phyloP scores from a whole-genome alignment of 768 basidiomycete genomes.

The Trametes elegans region DNA sequence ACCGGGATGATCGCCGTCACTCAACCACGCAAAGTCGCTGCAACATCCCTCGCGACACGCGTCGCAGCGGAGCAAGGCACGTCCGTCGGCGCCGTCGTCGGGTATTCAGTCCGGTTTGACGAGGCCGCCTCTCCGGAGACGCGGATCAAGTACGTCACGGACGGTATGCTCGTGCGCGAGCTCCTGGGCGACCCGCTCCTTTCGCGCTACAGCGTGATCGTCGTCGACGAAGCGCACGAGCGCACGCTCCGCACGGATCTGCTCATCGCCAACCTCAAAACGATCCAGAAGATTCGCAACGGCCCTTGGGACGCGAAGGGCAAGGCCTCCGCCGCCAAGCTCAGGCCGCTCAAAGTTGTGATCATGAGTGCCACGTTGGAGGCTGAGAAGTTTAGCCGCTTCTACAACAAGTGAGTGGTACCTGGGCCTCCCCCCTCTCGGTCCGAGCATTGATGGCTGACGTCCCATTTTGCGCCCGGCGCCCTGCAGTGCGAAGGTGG shows the following conservation, averaged over 20 bases:
- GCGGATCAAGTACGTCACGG: slow-evolving; percentile 93
- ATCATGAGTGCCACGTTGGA: slow-evolving; percentile 99
- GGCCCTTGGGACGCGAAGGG: slow-evolving; percentile 32
- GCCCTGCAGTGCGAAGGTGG: slow-evolving; percentile 67
- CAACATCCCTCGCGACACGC: slow-evolving; percentile 88
- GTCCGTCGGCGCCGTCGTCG: slow-evolving; percentile 73
- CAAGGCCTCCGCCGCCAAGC: slow-evolving; percentile 31
- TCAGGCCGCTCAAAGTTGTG: slow-evolving; percentile 82
- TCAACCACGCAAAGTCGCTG: slow-evolving; percentile 93
- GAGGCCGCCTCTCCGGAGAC: slow-evolving; percentile 72
- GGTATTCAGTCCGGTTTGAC: slow-evolving; percentile 96
- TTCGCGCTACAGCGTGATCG: slow-evolving; percentile 79
- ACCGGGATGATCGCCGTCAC: slow-evolving; percentile 85
- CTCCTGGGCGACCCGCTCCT: slow-evolving; percentile 76
- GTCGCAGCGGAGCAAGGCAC: slow-evolving; percentile 83
- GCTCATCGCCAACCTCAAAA: slow-evolving; percentile 86
- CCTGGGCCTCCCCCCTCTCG: too few species aligned
- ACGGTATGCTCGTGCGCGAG: slow-evolving; percentile 97
- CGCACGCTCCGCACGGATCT: slow-evolving; percentile 92
- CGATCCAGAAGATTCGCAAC: slow-evolving; percentile 70
- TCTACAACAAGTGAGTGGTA: slow-evolving; percentile 82
- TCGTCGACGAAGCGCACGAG: slow-evolving; percentile 98
- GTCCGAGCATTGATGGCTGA: too few species aligned
- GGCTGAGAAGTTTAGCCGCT: slow-evolving; percentile 89
- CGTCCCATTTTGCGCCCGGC: not conserved